Base-by-base conservation (phyloP, 2,329 filamentous ascomycete genomes). In the Microdochium trichocladiopsis region DNA sequence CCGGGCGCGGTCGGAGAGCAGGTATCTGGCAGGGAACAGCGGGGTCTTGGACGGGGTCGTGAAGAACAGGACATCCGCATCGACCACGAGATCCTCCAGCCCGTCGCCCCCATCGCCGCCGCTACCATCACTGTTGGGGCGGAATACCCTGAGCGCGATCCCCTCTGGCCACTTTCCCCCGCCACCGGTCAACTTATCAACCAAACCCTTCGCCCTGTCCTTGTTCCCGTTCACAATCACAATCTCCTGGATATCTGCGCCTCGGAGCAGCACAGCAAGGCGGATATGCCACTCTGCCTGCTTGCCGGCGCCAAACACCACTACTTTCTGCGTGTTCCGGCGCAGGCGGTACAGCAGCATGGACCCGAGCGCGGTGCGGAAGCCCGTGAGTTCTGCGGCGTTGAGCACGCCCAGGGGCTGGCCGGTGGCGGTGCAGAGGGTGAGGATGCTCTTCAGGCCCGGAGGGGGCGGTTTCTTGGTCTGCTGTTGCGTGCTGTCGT, bases 251-350 rank as follows among this genome's bases (percentile, higher is more conserved):
- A 70, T 59, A 14, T 64, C 60, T 1, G 50, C 36, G 0, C 63
- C 63, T 2, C 63, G 55, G 0, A 87, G 72, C 2, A 84, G 70
- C 2, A 89, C 66, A 0, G 84, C 82, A 5, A 89, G 75, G 1
- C 83, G 77, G 9, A 86, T 78, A 60, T 88, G 86, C 86, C 86
- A 90, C 61, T 86, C 81, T 1, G 86, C 86, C 66, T 88, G 84
- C 57, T 80, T 82, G 25, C 86, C 86, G 0, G 84, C 84, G 1
- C 86, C 86, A 58, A 89, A 89, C 25, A 88, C 76, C 4, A 82
- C 76, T 2, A 88, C 59, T 16, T 80, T 25, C 4, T 25, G 23
- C 28, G 51, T 54, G 4, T 18, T 18, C 21, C 31, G 41, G 66
- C 16, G 79, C 74, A 53, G 82, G 77, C 68, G 78, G 62, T 82